A percentile compares a stretch with the other conserved stretches of the same genome.
These are phyloP conservation scores for Agapanthus africanus DNA, from an alignment of 106 monocot species.

Conservation along the genomic window DNA sequence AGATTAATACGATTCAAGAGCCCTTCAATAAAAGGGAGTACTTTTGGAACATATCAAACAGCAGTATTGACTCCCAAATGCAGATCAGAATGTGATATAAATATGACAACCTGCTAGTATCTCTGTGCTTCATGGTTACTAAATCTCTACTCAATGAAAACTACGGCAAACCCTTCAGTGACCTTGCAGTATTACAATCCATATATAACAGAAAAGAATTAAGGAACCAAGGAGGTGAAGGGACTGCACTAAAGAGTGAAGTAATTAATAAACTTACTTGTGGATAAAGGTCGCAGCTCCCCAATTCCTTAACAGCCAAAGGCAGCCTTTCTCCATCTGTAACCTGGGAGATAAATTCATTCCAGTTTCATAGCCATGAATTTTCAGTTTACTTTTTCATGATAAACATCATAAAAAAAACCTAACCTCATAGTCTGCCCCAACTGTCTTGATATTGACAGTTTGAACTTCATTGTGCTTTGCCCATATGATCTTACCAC, in stretches of 20 bases:
- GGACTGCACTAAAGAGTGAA: neutral
- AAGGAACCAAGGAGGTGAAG: neutral
- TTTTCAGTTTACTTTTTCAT: neutral
- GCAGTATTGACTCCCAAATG: neutral
- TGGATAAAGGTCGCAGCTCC: constrained; percentile 96
- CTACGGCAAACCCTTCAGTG: too few species aligned
- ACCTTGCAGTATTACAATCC: neutral
- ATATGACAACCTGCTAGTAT: neutral
- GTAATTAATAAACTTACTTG: constrained; percentile 47
- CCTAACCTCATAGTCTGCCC: constrained; percentile 76
- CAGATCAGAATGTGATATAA: neutral
- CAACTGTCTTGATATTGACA: constrained; percentile 82
- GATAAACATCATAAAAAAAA: constrained; percentile 10
- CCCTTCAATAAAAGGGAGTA: neutral
- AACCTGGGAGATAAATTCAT: constrained; percentile 28
- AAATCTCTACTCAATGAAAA: neutral
- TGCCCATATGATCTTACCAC: constrained; percentile 98
- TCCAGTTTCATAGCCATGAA: neutral
- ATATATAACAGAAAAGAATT: too few species aligned
- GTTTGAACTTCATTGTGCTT: constrained; percentile 98
- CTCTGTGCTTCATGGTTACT: neutral
- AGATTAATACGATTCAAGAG: neutral
- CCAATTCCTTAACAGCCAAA: constrained; percentile 90
- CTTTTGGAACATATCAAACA: neutral
- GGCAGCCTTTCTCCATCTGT: constrained; percentile 94